Base-by-base conservation (phyloP, 106 monocot genomes). In the Dioscorea zingiberensis region DNA sequence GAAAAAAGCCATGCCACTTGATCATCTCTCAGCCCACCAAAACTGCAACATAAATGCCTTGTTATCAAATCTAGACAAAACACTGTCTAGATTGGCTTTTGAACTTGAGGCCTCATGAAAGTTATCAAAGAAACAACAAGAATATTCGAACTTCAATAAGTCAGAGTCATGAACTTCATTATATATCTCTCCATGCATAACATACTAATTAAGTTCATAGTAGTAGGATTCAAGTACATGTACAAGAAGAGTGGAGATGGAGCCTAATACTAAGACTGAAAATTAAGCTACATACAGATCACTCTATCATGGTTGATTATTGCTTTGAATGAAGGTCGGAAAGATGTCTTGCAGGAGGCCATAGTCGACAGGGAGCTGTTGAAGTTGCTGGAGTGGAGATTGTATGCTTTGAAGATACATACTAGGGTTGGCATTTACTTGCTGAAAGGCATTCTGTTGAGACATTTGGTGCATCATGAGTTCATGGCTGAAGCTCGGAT, bases 311-410 rank as follows among this genome's bases (percentile, higher is more conserved):
- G 76, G 72, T 6, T 8, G 10, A 0, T 77, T 72, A 58, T 46
- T 45, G 69, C 44, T 68, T 56, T 74, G 70, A 32, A 74, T 55
- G 62, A 79, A 74, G 25, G 76, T 59, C 1, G 78, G 78, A 49
- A 89, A 62, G 18, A 87, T 71, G 73, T 93, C 85, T 64, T 89
- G 83, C 27, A 93, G 76, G 15, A 93, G 85, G 18, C 80, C 85
- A 51, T 78, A 69, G 66, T 93, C 83, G n/a, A 78, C 38, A 38
- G 38, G 38, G 38, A 38, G 71, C 63, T 76, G 59, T 1, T 71
- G 74, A 1, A 46, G 78, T 22, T 80, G 77, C 51, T 79, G 93
- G n/a, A 67, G 71, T 48, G 58, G 57, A 56, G 69, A 46, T 4
- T 68, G 25, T 55, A 75, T 18, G 60, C 14, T 69, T 59, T 71